Evolutionary conservation across 805 yeast species (phyloP).

Genomic region (Cyberlindnera maclurae): DNA sequence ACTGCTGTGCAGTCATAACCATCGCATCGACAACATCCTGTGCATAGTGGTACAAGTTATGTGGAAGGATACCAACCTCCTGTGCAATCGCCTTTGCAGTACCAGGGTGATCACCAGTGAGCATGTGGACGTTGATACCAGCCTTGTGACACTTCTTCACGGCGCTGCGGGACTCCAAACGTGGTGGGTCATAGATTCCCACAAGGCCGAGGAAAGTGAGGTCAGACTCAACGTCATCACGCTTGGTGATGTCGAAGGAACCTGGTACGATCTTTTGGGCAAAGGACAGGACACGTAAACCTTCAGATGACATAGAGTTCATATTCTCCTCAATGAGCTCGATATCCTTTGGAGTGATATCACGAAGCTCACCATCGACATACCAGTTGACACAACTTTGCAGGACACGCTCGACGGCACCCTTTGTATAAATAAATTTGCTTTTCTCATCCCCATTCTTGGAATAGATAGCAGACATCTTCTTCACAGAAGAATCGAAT

Average conservation of each 20-base stretch:
- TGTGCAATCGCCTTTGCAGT: conserved; percentile 77
- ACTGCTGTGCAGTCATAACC: conserved; percentile 73
- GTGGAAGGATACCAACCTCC: conserved; percentile 72
- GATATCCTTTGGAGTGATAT: conserved; percentile 36
- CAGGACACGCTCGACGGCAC: conserved; percentile 70
- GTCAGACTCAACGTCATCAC: conserved; percentile 43
- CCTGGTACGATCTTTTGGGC: conserved; percentile 38
- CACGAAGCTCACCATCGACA: conserved; percentile 24
- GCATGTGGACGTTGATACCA: conserved; percentile 75
- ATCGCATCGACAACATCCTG: conserved; percentile 51
- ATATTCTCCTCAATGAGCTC: conserved; percentile 44
- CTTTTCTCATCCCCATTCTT: conserved; percentile 24
- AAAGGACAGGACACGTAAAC: conserved; percentile 68
- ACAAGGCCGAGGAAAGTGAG: conserved; percentile 59
- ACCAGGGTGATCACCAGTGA: conserved; percentile 76
- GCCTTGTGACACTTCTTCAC: conserved; percentile 65
- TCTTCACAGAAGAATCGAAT: conserved; percentile 66
- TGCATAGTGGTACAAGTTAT: conserved; percentile 47
- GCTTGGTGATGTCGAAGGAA: conserved; percentile 25
- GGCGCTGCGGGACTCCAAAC: conserved; percentile 58
- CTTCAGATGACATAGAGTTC: conserved; percentile 53
- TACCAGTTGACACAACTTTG: conserved; percentile 50
- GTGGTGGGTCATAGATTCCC: conserved; percentile 79
- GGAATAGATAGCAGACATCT: conserved; percentile 59
- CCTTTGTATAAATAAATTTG: conserved; percentile 47